A percentile compares a stretch with the other conserved stretches of the same genome.
Conservation (phyloP, 1,139 yeast species). For the Spathaspora jeffriesii region DNA sequence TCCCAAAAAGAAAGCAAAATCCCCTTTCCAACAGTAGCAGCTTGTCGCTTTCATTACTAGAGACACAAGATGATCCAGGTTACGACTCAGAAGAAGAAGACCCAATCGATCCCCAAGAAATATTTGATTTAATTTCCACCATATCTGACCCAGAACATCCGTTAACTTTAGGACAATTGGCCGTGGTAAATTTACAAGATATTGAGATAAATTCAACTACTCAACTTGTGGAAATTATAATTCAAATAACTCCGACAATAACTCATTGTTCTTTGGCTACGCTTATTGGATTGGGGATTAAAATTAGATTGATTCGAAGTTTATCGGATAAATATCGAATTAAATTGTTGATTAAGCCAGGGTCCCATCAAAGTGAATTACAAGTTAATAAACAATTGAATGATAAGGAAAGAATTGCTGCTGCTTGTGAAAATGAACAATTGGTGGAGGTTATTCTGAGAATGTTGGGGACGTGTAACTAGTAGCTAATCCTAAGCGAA, state of each 20-base stretch:
- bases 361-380: slow-evolving; percentile 92
- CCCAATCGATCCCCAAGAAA: slow-evolving; percentile 67
- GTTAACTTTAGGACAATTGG: slow-evolving; percentile 87
- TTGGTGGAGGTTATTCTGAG: slow-evolving; percentile 83
- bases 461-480: slow-evolving; percentile 79
- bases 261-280: slow-evolving; percentile 98
- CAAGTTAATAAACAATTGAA: slow-evolving; percentile 97
- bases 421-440: slow-evolving; percentile 98
- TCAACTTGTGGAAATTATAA: slow-evolving; percentile 78
- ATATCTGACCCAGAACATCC: slow-evolving; percentile 99
- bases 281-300: slow-evolving; percentile 89
- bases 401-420: slow-evolving; percentile 97
- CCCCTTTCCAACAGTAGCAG: slow-evolving; percentile 2
- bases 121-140: slow-evolving; percentile 69
- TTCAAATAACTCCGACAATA: slow-evolving; percentile 94
- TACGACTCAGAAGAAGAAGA: slow-evolving; percentile 48
- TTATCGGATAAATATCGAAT: slow-evolving; percentile 85
- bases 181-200: slow-evolving; percentile 87
- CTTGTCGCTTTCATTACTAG: slow-evolving; percentile 23
- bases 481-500: slow-evolving; percentile 27
- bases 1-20: slow-evolving; percentile 62
- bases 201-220: slow-evolving; percentile 57
- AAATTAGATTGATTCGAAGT: slow-evolving; percentile 89
- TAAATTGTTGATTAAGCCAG: slow-evolving; percentile 79
- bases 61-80: neutral